Evolutionary conservation across 1,139 yeast genomes (phyloP).

Genomic region (Candida pseudocylindracea): DNA sequence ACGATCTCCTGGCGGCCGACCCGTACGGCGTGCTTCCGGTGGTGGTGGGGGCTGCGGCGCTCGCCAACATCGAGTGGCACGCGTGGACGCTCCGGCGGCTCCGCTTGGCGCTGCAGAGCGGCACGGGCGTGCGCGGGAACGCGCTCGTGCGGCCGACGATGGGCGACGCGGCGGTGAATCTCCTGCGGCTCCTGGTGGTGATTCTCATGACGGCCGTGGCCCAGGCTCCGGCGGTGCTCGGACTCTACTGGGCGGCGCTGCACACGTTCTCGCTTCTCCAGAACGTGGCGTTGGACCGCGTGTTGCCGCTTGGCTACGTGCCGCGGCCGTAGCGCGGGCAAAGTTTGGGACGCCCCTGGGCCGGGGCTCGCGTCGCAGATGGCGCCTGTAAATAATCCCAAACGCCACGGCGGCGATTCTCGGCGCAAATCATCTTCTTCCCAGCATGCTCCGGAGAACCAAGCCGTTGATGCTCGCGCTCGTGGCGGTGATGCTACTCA

Average conservation of each 20-base stretch:
- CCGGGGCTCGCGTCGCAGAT: too few relatives aligned
- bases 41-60: constrained; percentile 41
- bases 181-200: constrained; percentile 55
- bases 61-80: constrained; percentile 61
- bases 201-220: constrained; percentile 68
- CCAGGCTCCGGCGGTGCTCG: constrained; percentile 69
- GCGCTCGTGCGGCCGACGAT: constrained; percentile 25
- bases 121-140: too few relatives aligned
- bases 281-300: constrained; percentile 46
- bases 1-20: constrained; percentile 38
- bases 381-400: too few relatives aligned
- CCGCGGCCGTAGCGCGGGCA: background rate
- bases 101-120: background rate
- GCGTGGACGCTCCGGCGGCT: constrained; percentile 9
- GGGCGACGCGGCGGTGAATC: constrained; percentile 34
- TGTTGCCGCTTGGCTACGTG: constrained; percentile 28
- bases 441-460: too few relatives aligned
- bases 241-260: constrained; percentile 74
- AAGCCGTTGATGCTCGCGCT: too few relatives aligned
- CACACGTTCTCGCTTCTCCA: constrained; percentile 56
- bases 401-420: too few relatives aligned
- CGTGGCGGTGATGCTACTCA: too few relatives aligned
- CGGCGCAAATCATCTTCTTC: too few relatives aligned
- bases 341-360: too few relatives aligned
- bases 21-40: constrained; percentile 48